Evolutionary conservation across 2,329 filamentous ascomycete species (phyloP).

Genomic region (Claviceps humidiphila): DNA sequence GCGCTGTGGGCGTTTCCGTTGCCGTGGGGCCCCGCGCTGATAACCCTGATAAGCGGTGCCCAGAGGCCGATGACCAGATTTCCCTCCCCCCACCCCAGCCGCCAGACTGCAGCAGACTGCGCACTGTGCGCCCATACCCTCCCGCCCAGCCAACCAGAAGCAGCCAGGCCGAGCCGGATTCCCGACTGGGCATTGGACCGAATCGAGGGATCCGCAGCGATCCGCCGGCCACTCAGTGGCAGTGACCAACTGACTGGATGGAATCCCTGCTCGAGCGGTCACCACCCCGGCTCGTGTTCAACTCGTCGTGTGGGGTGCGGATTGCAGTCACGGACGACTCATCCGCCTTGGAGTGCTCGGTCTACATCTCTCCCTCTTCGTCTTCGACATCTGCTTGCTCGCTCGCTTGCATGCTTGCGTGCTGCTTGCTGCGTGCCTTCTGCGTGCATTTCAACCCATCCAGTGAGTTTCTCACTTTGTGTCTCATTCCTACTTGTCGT

Average conservation of each 20-base stretch:
- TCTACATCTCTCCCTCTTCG: neutral
- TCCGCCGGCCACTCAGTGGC: neutral
- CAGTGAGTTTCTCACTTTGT: neutral
- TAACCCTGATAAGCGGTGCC: too few species aligned
- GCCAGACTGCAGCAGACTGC: too few species aligned
- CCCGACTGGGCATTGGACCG: too few species aligned
- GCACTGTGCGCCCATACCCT: too few species aligned
- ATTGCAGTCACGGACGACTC: neutral
- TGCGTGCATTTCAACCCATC: neutral
- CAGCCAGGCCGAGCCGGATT: too few species aligned
- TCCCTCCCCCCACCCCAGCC: too few species aligned
- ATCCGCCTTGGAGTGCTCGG: neutral
- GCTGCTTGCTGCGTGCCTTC: neutral
- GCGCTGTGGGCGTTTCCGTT: too few species aligned
- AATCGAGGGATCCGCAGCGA: neutral
- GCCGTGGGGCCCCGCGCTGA: too few species aligned
- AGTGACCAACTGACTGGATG: neutral
- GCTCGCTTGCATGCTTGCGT: neutral
- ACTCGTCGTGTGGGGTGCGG: conserved; percentile 4
- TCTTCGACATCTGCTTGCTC: neutral
- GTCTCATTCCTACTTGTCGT: neutral
- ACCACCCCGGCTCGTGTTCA: conserved; percentile 2
- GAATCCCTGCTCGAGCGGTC: neutral
- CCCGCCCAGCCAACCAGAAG: too few species aligned
- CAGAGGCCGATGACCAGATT: too few species aligned